phyloP scores from a whole-genome alignment of 2,329 filamentous ascomycete genomes.

The Stemphylium vesicarium region DNA sequence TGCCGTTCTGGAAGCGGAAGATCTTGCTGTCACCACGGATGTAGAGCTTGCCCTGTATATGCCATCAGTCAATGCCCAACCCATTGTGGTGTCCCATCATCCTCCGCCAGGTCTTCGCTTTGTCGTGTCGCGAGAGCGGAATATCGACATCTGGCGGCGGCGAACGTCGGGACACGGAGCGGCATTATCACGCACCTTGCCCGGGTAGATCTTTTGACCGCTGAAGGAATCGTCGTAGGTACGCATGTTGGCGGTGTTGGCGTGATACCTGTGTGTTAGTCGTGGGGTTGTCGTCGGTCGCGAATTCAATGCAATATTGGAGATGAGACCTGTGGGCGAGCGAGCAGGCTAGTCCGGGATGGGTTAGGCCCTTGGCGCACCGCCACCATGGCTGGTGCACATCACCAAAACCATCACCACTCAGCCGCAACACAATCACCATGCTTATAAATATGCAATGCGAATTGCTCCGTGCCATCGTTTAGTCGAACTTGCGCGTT shows the following conservation, averaged over 20 bases:
- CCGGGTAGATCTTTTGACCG: conserved; percentile 79
- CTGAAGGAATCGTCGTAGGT: conserved; percentile 81
- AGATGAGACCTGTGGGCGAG: conserved; percentile 29
- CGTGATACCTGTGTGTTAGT: conserved; percentile 50
- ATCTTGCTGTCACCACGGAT: conserved; percentile 99
- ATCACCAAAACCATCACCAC: not conserved
- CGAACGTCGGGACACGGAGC: conserved; percentile 10
- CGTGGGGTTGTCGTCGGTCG: conserved; percentile 42
- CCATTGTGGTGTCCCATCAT: conserved; percentile 10
- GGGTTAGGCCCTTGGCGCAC: conserved; percentile 18
- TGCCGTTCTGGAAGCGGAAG: conserved; percentile 99
- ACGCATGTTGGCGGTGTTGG: conserved; percentile 67
- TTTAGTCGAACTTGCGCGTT: not conserved
- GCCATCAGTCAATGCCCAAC: conserved; percentile 38
- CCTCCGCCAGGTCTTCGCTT: conserved; percentile 25
- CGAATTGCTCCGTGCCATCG: not conserved
- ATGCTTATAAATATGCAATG: no score
- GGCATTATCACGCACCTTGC: conserved; percentile 66
- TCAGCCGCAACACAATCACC: not conserved
- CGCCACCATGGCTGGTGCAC: conserved; percentile 13
- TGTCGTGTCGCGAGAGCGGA: conserved; percentile 22
- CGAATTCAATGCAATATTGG: conserved; percentile 35
- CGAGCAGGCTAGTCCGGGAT: conserved; percentile 17
- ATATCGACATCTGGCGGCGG: conserved; percentile 33
- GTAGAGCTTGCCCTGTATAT: conserved; percentile 92